Percentiles rank a stretch among this genome's conserved stretches.
Conservation (phyloP, 2,329 filamentous ascomycete genomes). For the Aspergillus carbonarius region DNA sequence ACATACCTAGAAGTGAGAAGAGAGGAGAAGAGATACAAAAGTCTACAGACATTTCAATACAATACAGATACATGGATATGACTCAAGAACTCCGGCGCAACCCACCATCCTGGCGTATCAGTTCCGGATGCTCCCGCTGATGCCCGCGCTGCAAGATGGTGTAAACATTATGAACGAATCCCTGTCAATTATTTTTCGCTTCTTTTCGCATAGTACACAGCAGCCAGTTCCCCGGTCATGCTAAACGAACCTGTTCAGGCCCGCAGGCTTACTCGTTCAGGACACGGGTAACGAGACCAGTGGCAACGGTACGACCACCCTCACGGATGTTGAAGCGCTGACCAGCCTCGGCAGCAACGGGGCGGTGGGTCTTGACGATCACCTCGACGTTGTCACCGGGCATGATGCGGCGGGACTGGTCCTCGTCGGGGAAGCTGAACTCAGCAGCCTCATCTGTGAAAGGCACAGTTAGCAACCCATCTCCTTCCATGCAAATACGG, state of each 20-base stretch:
- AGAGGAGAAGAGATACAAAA: slow-evolving; percentile 31
- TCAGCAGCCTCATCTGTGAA: slow-evolving; percentile 63
- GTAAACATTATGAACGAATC: slow-evolving; percentile 27
- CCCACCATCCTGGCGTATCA: slow-evolving; percentile 16
- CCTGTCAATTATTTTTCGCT: slow-evolving; percentile 18
- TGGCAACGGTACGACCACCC: slow-evolving; percentile 86
- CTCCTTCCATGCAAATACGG: slow-evolving; percentile 17
- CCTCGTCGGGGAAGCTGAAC: slow-evolving; percentile 82
- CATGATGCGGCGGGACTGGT: slow-evolving; percentile 83
- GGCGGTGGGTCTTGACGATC: slow-evolving; percentile 80
- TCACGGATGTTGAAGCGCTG: slow-evolving; percentile 98
- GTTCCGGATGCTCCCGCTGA: slow-evolving; percentile 29
- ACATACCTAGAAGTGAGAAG: slow-evolving; percentile 17
- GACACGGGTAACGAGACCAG: slow-evolving; percentile 77
- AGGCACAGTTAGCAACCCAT: background rate
- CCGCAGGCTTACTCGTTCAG: slow-evolving; percentile 42
- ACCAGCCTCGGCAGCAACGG: slow-evolving; percentile 83
- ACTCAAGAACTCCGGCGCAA: slow-evolving; percentile 37
- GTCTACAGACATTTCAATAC: slow-evolving; percentile 30
- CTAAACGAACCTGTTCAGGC: background rate
- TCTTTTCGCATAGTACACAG: slow-evolving; percentile 34
- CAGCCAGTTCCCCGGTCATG: slow-evolving; percentile 12
- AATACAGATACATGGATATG: slow-evolving; percentile 37
- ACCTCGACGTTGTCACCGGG: slow-evolving; percentile 99
- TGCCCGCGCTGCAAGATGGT: slow-evolving; percentile 37